phyloP scores from a whole-genome alignment of 208 protist species.

The Acanthamoeba sp. region DNA sequence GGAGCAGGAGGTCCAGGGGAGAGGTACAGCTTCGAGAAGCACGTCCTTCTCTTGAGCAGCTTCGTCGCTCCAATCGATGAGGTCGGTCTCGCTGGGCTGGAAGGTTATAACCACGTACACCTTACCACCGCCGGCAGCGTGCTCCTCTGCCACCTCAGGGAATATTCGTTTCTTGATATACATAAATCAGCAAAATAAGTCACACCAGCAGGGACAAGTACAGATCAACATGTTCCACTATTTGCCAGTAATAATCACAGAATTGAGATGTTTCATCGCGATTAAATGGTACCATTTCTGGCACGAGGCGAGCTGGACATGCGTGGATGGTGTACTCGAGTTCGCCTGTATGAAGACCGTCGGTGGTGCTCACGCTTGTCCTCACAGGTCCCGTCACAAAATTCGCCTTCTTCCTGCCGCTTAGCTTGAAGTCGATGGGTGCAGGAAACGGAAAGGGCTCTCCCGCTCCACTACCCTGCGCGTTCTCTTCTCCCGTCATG shows the following conservation, averaged over 20 bases:
- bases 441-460: background rate
- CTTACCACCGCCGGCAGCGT: background rate
- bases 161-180: slow-evolving; percentile 40
- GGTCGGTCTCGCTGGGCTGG: slow-evolving; percentile 61
- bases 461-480: too few relatives aligned
- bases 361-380: background rate
- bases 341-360: background rate
- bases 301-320: slow-evolving; percentile 16
- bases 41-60: slow-evolving; percentile 61
- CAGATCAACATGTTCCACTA: too few relatives aligned
- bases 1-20: background rate
- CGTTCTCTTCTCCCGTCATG: background rate
- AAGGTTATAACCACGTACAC: slow-evolving; percentile 70
- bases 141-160: background rate
- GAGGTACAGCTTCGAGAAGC: slow-evolving; percentile 26
- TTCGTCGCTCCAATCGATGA: slow-evolving; percentile 57
- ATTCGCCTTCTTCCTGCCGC: background rate
- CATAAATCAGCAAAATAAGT: too few relatives aligned
- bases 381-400: background rate
- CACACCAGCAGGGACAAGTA: too few relatives aligned
- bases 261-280: background rate
- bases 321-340: slow-evolving; percentile 65
- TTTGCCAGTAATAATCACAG: too few relatives aligned
- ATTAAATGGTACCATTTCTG: slow-evolving; percentile 24
- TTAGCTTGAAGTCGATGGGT: background rate